These are phyloP conservation scores for Graphilbum sp. DNA, from an alignment of 2,329 filamentous ascomycete genomes.

Conservation along the genomic window DNA sequence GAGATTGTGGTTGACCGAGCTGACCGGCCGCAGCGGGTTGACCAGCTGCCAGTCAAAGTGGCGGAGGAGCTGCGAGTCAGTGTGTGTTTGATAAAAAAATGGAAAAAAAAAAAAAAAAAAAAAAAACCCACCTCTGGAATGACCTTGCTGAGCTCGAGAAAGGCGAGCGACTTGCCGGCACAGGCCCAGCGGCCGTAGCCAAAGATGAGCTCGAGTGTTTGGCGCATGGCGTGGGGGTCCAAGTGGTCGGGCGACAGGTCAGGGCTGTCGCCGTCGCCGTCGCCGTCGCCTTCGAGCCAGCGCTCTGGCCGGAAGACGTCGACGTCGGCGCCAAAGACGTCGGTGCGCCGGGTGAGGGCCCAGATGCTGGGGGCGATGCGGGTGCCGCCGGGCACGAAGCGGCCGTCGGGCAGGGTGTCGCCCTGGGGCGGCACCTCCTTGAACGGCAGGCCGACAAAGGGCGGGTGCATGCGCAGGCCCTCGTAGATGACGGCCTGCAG, in stretches of 20 bases:
- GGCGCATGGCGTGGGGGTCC: not conserved
- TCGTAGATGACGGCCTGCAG: conserved; percentile 34
- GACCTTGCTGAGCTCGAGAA: conserved; percentile 24
- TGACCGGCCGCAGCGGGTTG: conserved; percentile 10
- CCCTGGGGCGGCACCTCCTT: conserved; percentile 18
- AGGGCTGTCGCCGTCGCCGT: conserved; percentile 12
- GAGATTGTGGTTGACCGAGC: conserved; percentile 13
- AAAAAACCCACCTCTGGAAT: conserved; percentile 10
- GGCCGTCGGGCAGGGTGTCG: conserved; percentile 21
- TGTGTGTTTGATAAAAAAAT: too few species aligned
- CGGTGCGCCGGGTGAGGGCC: conserved; percentile 19
- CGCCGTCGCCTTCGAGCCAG: conserved; percentile 21
- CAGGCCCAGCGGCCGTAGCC: conserved; percentile 22
- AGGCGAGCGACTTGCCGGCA: conserved; percentile 24
- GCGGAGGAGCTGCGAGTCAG: conserved; percentile 1
- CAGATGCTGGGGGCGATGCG: conserved; percentile 15
- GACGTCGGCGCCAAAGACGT: conserved; percentile 20
- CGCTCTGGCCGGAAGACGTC: conserved; percentile 27
- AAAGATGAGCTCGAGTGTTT: conserved; percentile 20
- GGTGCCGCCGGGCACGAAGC: conserved; percentile 27
- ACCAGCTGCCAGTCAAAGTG: conserved; percentile 15
- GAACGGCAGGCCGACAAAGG: conserved; percentile 17
- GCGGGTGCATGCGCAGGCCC: conserved; percentile 28
- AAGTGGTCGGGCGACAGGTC: too few species aligned
- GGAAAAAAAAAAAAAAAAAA: too few species aligned